Base-by-base conservation (phyloP, 768 basidiomycete genomes). In the Rhodotorula diobovata region DNA sequence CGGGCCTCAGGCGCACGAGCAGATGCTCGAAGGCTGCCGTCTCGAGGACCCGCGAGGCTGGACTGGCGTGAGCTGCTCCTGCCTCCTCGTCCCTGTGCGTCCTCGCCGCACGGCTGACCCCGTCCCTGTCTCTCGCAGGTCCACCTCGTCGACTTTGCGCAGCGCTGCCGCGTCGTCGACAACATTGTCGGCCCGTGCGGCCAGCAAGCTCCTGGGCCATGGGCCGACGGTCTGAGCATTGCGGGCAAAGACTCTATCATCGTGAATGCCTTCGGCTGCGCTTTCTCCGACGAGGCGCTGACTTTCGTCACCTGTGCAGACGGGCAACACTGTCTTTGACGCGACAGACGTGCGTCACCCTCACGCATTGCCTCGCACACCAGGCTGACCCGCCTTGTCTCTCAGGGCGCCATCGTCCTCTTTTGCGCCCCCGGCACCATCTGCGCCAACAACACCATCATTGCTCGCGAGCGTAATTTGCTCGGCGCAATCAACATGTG, bases 401-500 rank as follows among this genome's bases (percentile, higher is more conserved):
- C 18, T n/a, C 66, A 67, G 66, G 69, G 75, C 6, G 75, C 70
- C 20, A 76, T 76, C 39, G 70, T 75, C 10, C 48, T 82, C 48
- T 83, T 81, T 70, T 81, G 83, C 63, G 81, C 82, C 7, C 83
- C 83, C 2, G 82, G 81, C 2, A 80, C 82, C 2, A 53, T 77
- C 45, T 77, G 82, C 55, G 60, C 78, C 20, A 69, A 77, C 67
- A 83, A 83, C 76, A 78, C 77, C 11, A 80, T 83, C 69, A 75
- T 77, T 32, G 76, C 83, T 6, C 71, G 78, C 5, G 71, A 73
- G 8, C 61, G 71, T 3, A 79, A 81, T 21, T 75, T 80, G 0
- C 81, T 83, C 79, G 82, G 81, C 10, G 82, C 82, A 10, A 82
- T 83, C 69, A 75, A 75, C 71, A 67, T 75, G 74, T 61, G 25